phyloP scores from a whole-genome alignment of 192 early-diverging fungal genomes.

The Thoreauomyces humboldtii region DNA sequence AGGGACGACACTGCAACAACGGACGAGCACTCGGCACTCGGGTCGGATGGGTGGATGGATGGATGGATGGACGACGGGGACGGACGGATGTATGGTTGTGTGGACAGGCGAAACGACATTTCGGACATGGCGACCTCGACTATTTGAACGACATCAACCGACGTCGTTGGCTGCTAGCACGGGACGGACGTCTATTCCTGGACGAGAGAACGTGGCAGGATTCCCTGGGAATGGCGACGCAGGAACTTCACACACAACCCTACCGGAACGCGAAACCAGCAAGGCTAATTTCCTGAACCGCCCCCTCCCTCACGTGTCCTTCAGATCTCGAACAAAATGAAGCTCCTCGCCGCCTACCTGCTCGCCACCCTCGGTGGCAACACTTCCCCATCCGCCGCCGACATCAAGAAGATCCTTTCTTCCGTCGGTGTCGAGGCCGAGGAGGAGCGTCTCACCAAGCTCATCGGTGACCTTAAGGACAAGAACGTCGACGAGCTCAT shows the following conservation, averaged over 20 bases:
- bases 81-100: background rate
- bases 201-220: no score
- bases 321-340: slow-evolving; percentile 62
- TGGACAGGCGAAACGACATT: no score
- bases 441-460: slow-evolving; percentile 69
- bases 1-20: no score
- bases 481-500: slow-evolving; percentile 92
- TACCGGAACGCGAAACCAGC: no score
- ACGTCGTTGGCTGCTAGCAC: no score
- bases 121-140: no score
- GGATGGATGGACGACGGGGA: background rate
- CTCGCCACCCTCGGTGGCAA: slow-evolving; percentile 88
- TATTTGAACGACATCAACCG: no score
- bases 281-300: background rate
- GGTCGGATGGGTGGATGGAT: slow-evolving; percentile 11
- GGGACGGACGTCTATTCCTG: no score
- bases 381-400: slow-evolving; percentile 69
- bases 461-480: slow-evolving; percentile 81
- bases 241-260: no score
- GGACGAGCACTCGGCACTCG: background rate
- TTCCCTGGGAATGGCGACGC: no score
- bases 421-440: slow-evolving; percentile 94
- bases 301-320: no score
- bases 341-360: slow-evolving; percentile 97
- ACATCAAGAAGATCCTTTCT: slow-evolving; percentile 79